phyloP scores from a whole-genome alignment of 2,329 filamentous ascomycete genomes.

The Aureobasidium sp. region DNA sequence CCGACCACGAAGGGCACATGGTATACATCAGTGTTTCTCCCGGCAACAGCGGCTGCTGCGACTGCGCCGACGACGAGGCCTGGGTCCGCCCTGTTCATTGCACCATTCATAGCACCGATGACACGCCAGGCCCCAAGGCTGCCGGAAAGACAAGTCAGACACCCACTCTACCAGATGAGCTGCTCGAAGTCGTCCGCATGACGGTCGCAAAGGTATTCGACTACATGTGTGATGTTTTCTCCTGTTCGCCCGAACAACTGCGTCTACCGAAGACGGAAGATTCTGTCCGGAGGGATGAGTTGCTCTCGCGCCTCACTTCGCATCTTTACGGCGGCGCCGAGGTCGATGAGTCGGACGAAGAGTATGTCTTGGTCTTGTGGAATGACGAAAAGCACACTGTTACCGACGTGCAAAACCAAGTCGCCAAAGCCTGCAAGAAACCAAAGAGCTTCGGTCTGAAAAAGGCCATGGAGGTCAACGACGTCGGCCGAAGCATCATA shows the following conservation, averaged over 20 bases:
- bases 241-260: conserved; percentile 93
- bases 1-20: conserved; percentile 88
- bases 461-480: conserved; percentile 82
- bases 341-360: conserved; percentile 56
- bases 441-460: conserved; percentile 60
- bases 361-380: conserved; percentile 85
- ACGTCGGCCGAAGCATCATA: conserved; percentile 78
- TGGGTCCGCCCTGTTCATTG: conserved; percentile 85
- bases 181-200: conserved; percentile 70
- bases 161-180: conserved; percentile 59
- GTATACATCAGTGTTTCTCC: conserved; percentile 82
- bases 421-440: conserved; percentile 78
- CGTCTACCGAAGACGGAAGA: conserved; percentile 76
- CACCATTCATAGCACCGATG: conserved; percentile 73
- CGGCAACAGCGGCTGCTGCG: conserved; percentile 92
- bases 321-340: conserved; percentile 59
- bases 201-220: conserved; percentile 82
- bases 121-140: conserved; percentile 30
- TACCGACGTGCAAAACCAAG: conserved; percentile 80
- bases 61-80: conserved; percentile 92
- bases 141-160: conserved; percentile 48
- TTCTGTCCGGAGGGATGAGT: conserved; percentile 75
- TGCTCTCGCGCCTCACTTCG: conserved; percentile 65
- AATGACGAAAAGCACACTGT: conserved; percentile 99
- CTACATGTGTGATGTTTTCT: conserved; percentile 96